Conservation (phyloP, 257 asterid species). For the Ehretia macrophylla region DNA sequence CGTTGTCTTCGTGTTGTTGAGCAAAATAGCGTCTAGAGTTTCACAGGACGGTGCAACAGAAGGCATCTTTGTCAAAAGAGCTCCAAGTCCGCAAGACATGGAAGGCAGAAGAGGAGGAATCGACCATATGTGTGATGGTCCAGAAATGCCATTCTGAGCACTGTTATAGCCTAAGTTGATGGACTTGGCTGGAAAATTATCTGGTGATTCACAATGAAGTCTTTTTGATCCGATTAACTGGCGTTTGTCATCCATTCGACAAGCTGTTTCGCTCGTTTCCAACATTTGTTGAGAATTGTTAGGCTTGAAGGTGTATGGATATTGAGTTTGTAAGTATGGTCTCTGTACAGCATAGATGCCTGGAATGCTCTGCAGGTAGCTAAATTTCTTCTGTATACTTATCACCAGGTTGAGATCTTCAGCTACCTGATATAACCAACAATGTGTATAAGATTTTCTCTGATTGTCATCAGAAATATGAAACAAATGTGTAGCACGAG, state of each 20-base stretch:
- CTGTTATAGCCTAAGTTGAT: constrained; percentile 44
- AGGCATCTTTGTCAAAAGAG: constrained; percentile 26
- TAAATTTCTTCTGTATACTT: constrained; percentile 66
- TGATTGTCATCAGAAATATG: not conserved
- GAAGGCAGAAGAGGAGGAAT: constrained; percentile 55
- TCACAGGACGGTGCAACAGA: constrained; percentile 21
- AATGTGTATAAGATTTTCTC: not conserved
- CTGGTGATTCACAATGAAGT: constrained; percentile 28
- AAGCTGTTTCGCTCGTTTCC: constrained; percentile 18
- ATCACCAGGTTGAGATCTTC: constrained; percentile 63
- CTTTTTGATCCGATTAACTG: constrained; percentile 41
- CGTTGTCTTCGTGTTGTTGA: constrained; percentile 17
- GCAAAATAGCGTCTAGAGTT: constrained; percentile 21
- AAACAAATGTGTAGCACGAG: too few species aligned
- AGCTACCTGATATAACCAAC: constrained; percentile 36
- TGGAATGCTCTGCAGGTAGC: constrained; percentile 65
- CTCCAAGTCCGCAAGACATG: constrained; percentile 31
- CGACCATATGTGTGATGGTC: constrained; percentile 44
- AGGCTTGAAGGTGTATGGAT: constrained; percentile 25
- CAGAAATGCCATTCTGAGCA: constrained; percentile 39
- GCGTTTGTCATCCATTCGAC: constrained; percentile 23
- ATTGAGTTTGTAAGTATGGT: constrained; percentile 38
- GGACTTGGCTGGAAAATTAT: constrained; percentile 38
- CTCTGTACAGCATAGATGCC: constrained; percentile 56
- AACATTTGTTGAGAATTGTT: constrained; percentile 17